A percentile compares a stretch with the other conserved stretches of the same genome.
Evolutionary conservation across 73 alveolate species (phyloP).

Genomic region (Tetrahymena malaccensis): DNA sequence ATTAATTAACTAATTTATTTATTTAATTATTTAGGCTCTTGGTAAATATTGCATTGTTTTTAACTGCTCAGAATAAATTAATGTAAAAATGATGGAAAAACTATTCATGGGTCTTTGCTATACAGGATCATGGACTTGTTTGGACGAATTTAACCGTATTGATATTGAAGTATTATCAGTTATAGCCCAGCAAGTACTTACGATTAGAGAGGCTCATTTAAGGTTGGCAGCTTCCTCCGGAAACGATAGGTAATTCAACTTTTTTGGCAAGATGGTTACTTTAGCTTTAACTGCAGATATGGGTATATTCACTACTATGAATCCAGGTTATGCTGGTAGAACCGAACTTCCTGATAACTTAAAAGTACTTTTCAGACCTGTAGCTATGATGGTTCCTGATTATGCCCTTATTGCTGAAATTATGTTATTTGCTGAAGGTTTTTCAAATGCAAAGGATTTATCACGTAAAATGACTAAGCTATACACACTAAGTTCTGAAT

Average conservation of each 20-base stretch:
- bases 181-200: conserved; percentile 91
- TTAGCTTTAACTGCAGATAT: conserved; percentile 59
- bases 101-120: conserved; percentile 75
- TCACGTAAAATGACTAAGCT: conserved; percentile 93
- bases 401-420: conserved; percentile 89
- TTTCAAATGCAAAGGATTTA: conserved; percentile 81
- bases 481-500: conserved; percentile 86
- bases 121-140: conserved; percentile 96
- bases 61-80: conserved; percentile 83
- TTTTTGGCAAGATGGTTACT: conserved; percentile 79
- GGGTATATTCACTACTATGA: conserved; percentile 98
- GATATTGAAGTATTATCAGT: conserved; percentile 96
- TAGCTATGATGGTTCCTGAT: conserved; percentile 95
- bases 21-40: conserved; percentile 22
- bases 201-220: conserved; percentile 92
- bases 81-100: conserved; percentile 79
- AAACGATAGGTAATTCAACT: conserved; percentile 71
- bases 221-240: conserved; percentile 9
- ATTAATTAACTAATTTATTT: too few species aligned
- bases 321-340: conserved; percentile 99
- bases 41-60: conserved; percentile 83
- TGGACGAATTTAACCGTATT: conserved; percentile 97
- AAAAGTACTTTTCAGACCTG: conserved; percentile 75
- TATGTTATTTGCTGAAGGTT: conserved; percentile 95
- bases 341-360: conserved; percentile 97